A percentile compares a stretch with the other conserved stretches of the same genome.
phyloP scores from a whole-genome alignment of 2,329 filamentous ascomycete genomes.

The Fusarium sp. region DNA sequence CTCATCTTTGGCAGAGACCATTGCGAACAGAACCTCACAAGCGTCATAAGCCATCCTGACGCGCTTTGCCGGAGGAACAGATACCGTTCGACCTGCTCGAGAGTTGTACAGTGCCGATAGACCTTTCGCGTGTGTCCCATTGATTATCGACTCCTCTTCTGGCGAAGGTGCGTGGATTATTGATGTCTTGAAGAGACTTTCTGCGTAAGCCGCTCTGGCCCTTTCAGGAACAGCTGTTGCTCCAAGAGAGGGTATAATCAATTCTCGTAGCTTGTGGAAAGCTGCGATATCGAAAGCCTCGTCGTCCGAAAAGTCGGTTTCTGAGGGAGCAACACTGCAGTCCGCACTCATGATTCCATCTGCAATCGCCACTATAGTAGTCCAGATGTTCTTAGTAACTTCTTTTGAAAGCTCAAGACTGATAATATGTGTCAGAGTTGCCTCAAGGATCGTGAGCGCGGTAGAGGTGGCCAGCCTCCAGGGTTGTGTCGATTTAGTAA shows the following conservation, averaged over 20 bases:
- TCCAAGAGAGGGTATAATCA: constrained; percentile 81
- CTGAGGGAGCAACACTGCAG: constrained; percentile 59
- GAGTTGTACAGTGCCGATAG: constrained; percentile 69
- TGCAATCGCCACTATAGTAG: constrained; percentile 70
- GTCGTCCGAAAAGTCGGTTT: constrained; percentile 69
- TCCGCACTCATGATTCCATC: constrained; percentile 77
- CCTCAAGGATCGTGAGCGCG: constrained; percentile 73
- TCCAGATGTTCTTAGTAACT: constrained; percentile 73
- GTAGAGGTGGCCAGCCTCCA: constrained; percentile 86
- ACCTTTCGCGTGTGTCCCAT: constrained; percentile 58
- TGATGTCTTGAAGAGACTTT: constrained; percentile 82
- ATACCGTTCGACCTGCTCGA: constrained; percentile 77
- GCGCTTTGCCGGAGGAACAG: constrained; percentile 72
- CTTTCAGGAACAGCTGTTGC: constrained; percentile 71
- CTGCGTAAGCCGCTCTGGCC: constrained; percentile 75
- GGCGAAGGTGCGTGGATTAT: constrained; percentile 76
- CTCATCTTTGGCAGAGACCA: constrained; percentile 63
- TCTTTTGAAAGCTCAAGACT: constrained; percentile 58
- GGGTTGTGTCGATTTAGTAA: constrained; percentile 75
- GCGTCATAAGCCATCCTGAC: constrained; percentile 82
- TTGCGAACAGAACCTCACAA: constrained; percentile 79
- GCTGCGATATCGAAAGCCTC: constrained; percentile 83
- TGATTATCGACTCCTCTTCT: constrained; percentile 66
- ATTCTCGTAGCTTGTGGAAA: constrained; percentile 73
- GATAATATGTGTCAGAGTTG: constrained; percentile 70